Conservation (phyloP, 1,139 yeast species). For the Komagataea norvegica region DNA sequence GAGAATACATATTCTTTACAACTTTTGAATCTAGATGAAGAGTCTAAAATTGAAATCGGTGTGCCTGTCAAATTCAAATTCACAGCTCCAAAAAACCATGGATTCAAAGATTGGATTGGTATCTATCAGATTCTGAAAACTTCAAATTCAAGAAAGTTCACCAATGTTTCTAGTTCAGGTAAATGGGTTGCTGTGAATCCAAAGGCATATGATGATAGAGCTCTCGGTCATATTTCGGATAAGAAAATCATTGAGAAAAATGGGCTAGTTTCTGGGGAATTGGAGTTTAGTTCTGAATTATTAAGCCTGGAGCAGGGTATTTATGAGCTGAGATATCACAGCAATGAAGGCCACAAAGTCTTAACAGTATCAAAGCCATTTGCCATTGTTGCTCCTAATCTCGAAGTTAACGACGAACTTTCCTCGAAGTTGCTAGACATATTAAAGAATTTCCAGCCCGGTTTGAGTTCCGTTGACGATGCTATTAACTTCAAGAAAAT, state of each 20-base stretch:
- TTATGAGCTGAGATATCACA: conserved; percentile 74
- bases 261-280: conserved; percentile 41
- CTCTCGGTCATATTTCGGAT: conserved; percentile 9
- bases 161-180: conserved; percentile 61
- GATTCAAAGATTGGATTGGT: conserved; percentile 70
- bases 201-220: conserved; percentile 25
- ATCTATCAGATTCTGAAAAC: conserved; percentile 64
- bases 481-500: conserved; percentile 22
- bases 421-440: conserved; percentile 19
- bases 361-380: conserved; percentile 66
- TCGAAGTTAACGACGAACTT: conserved; percentile 36
- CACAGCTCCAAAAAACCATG: conserved; percentile 46
- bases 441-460: conserved; percentile 22
- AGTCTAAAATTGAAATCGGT: conserved; percentile 38
- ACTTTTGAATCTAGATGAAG: conserved; percentile 17
- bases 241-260: conserved; percentile 20
- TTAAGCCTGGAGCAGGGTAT: conserved; percentile 68
- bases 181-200: conserved; percentile 60
- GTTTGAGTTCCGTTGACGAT: conserved; percentile 18
- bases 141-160: conserved; percentile 51
- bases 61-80: conserved; percentile 53
- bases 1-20: conserved; percentile 17
- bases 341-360: conserved; percentile 67
- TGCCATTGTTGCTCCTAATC: conserved; percentile 45
- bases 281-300: conserved; percentile 46